A percentile compares a stretch with the other conserved stretches of the same genome.
phyloP scores from a whole-genome alignment of 2,329 filamentous ascomycete species.

The Trichocomaceae sp. region DNA sequence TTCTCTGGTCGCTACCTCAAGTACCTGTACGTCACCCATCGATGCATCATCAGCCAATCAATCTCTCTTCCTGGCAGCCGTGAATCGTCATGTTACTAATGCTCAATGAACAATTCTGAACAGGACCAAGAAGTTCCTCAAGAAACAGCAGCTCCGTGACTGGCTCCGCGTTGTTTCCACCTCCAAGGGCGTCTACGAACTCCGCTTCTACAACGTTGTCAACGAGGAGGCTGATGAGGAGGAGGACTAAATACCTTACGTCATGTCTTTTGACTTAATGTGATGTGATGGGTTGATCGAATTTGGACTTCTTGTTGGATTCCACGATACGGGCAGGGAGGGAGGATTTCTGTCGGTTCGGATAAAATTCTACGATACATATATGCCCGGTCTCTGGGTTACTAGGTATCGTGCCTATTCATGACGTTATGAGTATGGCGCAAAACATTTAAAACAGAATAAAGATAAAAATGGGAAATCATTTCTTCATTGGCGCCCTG shows the following conservation, averaged over 20 bases:
- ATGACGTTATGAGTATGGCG: background rate
- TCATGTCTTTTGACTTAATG: background rate
- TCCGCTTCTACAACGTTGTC: constrained; percentile 99
- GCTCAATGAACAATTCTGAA: background rate
- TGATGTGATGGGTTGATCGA: constrained; percentile 1
- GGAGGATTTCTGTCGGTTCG: background rate
- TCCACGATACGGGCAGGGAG: background rate
- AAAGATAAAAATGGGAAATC: background rate
- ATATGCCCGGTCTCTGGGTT: background rate
- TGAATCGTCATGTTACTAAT: background rate
- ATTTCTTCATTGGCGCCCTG: background rate
- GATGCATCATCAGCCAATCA: background rate
- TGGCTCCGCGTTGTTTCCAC: constrained; percentile 99
- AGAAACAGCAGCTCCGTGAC: constrained; percentile 99
- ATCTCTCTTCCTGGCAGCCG: background rate
- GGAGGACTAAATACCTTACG: constrained; percentile 70
- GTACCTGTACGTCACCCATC: constrained; percentile 90
- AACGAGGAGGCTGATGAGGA: constrained; percentile 97
- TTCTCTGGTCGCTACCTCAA: constrained; percentile 99
- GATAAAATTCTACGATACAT: background rate
- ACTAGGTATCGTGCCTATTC: constrained; percentile 4
- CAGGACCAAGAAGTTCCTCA: constrained; percentile 99
- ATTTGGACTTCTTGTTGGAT: background rate
- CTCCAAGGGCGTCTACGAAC: constrained; percentile 96
- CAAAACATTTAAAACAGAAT: background rate